These are phyloP conservation scores for Calonectria pteridis DNA, from an alignment of 2,329 filamentous ascomycete genomes.

Conservation along the genomic window DNA sequence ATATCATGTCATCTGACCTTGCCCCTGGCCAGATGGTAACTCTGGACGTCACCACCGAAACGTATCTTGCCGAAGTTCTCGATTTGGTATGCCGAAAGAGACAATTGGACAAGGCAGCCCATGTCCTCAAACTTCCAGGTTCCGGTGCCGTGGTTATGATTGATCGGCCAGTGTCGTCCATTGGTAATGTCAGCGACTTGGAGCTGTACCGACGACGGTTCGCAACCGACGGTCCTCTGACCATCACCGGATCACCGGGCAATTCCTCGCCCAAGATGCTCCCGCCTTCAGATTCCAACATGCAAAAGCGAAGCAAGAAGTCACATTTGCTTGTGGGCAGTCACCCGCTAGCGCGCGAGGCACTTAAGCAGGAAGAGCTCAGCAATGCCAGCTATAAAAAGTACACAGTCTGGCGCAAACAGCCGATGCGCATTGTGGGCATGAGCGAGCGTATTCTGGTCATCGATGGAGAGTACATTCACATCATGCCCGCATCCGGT, in stretches of 20 bases:
- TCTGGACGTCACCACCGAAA: slow-evolving; percentile 83
- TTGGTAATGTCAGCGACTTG: slow-evolving; percentile 80
- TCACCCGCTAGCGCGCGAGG: slow-evolving; percentile 77
- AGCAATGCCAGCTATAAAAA: slow-evolving; percentile 75
- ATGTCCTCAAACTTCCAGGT: slow-evolving; percentile 81
- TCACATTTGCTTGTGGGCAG: slow-evolving; percentile 63
- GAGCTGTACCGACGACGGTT: slow-evolving; percentile 83
- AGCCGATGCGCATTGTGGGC: slow-evolving; percentile 83
- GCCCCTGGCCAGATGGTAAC: slow-evolving; percentile 80
- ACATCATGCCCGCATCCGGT: slow-evolving; percentile 80
- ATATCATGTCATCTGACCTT: slow-evolving; percentile 77
- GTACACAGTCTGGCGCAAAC: slow-evolving; percentile 85
- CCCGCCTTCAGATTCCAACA: slow-evolving; percentile 60
- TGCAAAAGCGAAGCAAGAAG: slow-evolving; percentile 64
- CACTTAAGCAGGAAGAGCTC: slow-evolving; percentile 70
- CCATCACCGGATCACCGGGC: slow-evolving; percentile 76
- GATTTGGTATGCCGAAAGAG: slow-evolving; percentile 83
- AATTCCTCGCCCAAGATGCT: slow-evolving; percentile 77
- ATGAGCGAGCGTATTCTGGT: slow-evolving; percentile 81
- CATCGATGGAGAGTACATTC: slow-evolving; percentile 88
- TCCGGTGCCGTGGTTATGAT: slow-evolving; percentile 81
- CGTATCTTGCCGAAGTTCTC: slow-evolving; percentile 85
- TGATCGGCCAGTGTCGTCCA: slow-evolving; percentile 83
- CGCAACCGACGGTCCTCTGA: slow-evolving; percentile 78
- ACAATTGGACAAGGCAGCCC: slow-evolving; percentile 82